Base-by-base conservation (phyloP, 2,329 filamentous ascomycete genomes). In the Fusarium sp. region DNA sequence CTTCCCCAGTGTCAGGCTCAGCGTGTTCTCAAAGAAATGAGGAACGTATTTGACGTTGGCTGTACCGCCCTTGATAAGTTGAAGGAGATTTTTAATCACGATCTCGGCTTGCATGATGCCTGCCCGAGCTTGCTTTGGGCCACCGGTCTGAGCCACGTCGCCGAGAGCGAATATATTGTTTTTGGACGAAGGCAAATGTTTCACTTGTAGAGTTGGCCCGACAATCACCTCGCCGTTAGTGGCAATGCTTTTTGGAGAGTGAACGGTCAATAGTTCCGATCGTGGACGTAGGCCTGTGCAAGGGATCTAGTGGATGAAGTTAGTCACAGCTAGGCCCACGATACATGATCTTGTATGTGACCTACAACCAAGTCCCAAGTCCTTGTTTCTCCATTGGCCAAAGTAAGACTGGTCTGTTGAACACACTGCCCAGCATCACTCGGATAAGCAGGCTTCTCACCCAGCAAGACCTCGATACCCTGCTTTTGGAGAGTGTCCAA, bases 211-310 rank as follows among this genome's bases (percentile, higher is more conserved):
- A 1, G 68, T 71, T 4, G 65, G 31, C 0, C 20, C 46, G 9
- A 71, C 69, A 0, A 53, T 3, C 3, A 71, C 57, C 11, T 70
- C 67, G 0, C 62, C 67, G 1, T 23, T 69, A 0, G 57, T 4
- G 1, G 55, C 49, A 0, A 71, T 65, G 0, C 69, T 71, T 6
- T 59, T 42, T 0, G 58, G 58, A 0, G 62, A 51, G 11, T 46
- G 49, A 0, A 16, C 1, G 0, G 31, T 13, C 0, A 71, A 3
- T 0, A 71, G 15, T 1, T 57, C 52, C 1, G 69, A 67, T 16
- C 55, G 58, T 8, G 69, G 69, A 0, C 49, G 62, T 0, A 67
- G 53, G 0, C 69, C 69, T 4, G 62, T 71, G 8, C 69, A 71
- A 2, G 56, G 69, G 8, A 72, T 70, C 69, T 71, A 4, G n/a